Evolutionary conservation across 2,329 filamentous ascomycete species (phyloP), one percentile per base, ranked within the genome.

Genomic region (Aspergillus sp.): DNA sequence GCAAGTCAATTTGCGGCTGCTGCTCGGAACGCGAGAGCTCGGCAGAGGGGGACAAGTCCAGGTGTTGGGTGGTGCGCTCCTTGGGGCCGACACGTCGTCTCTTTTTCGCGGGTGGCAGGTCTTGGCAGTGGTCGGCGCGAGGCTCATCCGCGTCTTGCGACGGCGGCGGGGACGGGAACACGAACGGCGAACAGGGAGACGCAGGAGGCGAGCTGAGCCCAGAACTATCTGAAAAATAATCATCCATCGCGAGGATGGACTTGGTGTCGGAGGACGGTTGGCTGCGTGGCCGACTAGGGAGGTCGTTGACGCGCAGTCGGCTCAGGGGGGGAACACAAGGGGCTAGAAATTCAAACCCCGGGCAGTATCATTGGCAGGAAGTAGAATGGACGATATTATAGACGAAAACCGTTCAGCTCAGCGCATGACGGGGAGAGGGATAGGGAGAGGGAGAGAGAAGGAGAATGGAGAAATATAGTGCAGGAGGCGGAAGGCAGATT

Each of bases 61-160:
- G 71, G 52, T 83, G 76, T 48, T 84, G 75, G n/a, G 88, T 93
- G 13, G 74, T 86, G 48, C 86, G 81, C 49, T 82, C 71, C 51
- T 75, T 77, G 44, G 71, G 68, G 37, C 74, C 69, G 37, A 69
- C 66, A 34, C 80, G 71, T 54, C 78, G 79, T 50, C 82, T 78
- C 59, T 82, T 82, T 68, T 93, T 94, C 34, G 78, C 67, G 19
- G 84, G 82, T 24, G 78, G 73, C 32, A 83, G 78, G 54, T 70
- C 69, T 55, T 73, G 68, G 53, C 63, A 60, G 43, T 57, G 55
- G 14, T 57, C 51, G 35, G 61, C 56, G 46, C 47, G 55, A 39
- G 45, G 52, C 49, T 47, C 45, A 45, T 60, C 53, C 40, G 47
- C 44, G 32, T 55, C 55, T 42, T 63, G 60, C 11, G 64, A 66